phyloP scores from a whole-genome alignment of 2,329 filamentous ascomycete species.

The Cordyceps cicadae region DNA sequence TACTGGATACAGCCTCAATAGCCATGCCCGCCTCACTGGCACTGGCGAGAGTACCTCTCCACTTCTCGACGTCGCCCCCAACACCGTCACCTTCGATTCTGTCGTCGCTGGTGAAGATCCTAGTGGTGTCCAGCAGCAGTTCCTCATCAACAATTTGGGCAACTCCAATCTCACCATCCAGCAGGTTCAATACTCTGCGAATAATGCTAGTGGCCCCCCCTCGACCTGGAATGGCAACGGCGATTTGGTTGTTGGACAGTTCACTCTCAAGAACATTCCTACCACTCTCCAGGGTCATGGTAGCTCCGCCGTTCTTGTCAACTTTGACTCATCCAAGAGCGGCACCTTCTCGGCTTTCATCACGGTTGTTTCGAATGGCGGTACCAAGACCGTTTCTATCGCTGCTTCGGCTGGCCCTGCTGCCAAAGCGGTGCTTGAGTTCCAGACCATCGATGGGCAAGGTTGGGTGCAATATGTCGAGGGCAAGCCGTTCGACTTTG shows the following conservation, averaged over 20 bases:
- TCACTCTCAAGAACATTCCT: conserved; percentile 40
- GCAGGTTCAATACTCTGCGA: conserved; percentile 35
- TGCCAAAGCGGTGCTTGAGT: conserved; percentile 44
- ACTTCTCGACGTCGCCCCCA: conserved; percentile 39
- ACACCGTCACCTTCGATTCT: conserved; percentile 39
- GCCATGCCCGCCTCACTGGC: conserved; percentile 39
- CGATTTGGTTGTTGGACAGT: conserved; percentile 35
- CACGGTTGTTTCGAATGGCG: conserved; percentile 39
- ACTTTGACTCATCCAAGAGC: conserved; percentile 36
- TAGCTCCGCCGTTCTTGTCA: conserved; percentile 32
- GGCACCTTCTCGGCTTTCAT: conserved; percentile 44
- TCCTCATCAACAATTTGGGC: conserved; percentile 43
- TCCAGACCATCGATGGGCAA: conserved; percentile 42
- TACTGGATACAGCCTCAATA: conserved; percentile 37
- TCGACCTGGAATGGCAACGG: conserved; percentile 27
- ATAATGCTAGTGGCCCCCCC: conserved; percentile 37
- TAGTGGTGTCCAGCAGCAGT: conserved; percentile 32
- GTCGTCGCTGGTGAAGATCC: conserved; percentile 36
- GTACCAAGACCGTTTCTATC: conserved; percentile 38
- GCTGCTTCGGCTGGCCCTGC: conserved; percentile 40
- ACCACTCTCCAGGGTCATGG: conserved; percentile 31
- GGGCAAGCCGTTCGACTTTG: conserved; percentile 42
- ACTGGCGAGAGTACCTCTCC: conserved; percentile 38
- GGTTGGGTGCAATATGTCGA: conserved; percentile 41
- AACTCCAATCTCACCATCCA: conserved; percentile 36